These are phyloP conservation scores for Neurospora sp. DNA, from an alignment of 495 filamentous ascomycete species.

Conservation along the genomic window DNA sequence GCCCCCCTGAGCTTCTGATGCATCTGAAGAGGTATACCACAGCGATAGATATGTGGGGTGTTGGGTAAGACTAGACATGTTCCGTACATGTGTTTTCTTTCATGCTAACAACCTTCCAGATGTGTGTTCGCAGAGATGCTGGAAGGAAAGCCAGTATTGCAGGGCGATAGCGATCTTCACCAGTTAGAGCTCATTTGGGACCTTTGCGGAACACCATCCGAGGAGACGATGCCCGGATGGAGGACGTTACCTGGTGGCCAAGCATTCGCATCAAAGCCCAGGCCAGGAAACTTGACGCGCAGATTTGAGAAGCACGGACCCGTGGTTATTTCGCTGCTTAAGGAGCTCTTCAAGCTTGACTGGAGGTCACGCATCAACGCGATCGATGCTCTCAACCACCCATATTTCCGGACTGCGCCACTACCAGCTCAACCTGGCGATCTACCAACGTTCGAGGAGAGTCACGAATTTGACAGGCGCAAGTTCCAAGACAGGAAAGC, in stretches of 20 bases:
- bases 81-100: background rate
- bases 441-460: slow-evolving; percentile 81
- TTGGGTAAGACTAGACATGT: slow-evolving; percentile 51
- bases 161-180: slow-evolving; percentile 77
- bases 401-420: slow-evolving; percentile 74
- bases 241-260: slow-evolving; percentile 71
- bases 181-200: slow-evolving; percentile 88
- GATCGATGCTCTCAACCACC: slow-evolving; percentile 85
- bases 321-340: slow-evolving; percentile 65
- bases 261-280: slow-evolving; percentile 45
- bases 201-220: slow-evolving; percentile 83
- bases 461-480: slow-evolving; percentile 87
- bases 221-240: slow-evolving; percentile 92
- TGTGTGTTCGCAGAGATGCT: slow-evolving; percentile 99
- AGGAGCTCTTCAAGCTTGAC: slow-evolving; percentile 77
- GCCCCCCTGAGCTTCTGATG: slow-evolving; percentile 86
- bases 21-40: slow-evolving; percentile 83
- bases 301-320: slow-evolving; percentile 57
- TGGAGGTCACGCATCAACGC: slow-evolving; percentile 85
- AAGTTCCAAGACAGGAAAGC: slow-evolving; percentile 74
- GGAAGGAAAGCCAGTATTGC: slow-evolving; percentile 81
- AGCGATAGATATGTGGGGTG: slow-evolving; percentile 97
- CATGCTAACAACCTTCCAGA: slow-evolving; percentile 35
- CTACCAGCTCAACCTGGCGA: slow-evolving; percentile 73
- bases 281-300: slow-evolving; percentile 53